phyloP scores from a whole-genome alignment of 2,329 filamentous ascomycete genomes.

The Acrodontium crateriforme region DNA sequence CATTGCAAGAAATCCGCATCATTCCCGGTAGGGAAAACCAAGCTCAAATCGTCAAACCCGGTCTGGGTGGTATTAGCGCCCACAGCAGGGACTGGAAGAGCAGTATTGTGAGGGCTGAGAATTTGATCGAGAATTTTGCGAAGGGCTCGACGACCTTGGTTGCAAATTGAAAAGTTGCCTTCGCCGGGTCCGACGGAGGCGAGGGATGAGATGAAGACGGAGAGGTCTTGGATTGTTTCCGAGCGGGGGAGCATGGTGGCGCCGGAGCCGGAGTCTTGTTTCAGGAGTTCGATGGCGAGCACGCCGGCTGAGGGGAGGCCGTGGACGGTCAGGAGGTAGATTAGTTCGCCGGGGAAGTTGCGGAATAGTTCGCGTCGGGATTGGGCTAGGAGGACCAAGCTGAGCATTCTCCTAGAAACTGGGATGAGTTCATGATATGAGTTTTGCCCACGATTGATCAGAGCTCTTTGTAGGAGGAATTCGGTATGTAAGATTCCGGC shows the following conservation, averaged over 20 bases:
- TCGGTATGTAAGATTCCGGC: slow-evolving; percentile 39
- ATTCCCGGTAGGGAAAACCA: slow-evolving; percentile 24
- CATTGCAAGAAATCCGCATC: slow-evolving; percentile 32
- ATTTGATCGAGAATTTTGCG: slow-evolving; percentile 32
- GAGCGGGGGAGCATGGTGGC: slow-evolving; percentile 26
- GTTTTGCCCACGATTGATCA: slow-evolving; percentile 31
- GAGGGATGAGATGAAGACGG: slow-evolving; percentile 31
- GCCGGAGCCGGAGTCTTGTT: slow-evolving; percentile 25
- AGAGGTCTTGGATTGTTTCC: slow-evolving; percentile 32
- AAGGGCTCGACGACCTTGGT: slow-evolving; percentile 28
- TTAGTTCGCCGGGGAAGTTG: slow-evolving; percentile 30
- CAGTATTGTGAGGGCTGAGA: slow-evolving; percentile 18
- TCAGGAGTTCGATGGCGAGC: slow-evolving; percentile 23
- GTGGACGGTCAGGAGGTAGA: slow-evolving; percentile 24
- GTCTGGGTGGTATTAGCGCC: slow-evolving; percentile 1
- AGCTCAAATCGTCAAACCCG: slow-evolving; percentile 17
- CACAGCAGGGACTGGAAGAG: slow-evolving; percentile 4
- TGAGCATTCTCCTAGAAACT: slow-evolving; percentile 25
- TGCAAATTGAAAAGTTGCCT: slow-evolving; percentile 28
- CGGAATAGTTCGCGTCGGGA: slow-evolving; percentile 26
- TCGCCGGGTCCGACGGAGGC: slow-evolving; percentile 25
- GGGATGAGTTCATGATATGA: slow-evolving; percentile 24
- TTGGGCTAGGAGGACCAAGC: slow-evolving; percentile 23
- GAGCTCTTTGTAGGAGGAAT: slow-evolving; percentile 44
- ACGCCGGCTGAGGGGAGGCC: slow-evolving; percentile 30